Evolutionary conservation across 106 monocot genomes (phyloP).

Genomic region (Apostasia ramifera): DNA sequence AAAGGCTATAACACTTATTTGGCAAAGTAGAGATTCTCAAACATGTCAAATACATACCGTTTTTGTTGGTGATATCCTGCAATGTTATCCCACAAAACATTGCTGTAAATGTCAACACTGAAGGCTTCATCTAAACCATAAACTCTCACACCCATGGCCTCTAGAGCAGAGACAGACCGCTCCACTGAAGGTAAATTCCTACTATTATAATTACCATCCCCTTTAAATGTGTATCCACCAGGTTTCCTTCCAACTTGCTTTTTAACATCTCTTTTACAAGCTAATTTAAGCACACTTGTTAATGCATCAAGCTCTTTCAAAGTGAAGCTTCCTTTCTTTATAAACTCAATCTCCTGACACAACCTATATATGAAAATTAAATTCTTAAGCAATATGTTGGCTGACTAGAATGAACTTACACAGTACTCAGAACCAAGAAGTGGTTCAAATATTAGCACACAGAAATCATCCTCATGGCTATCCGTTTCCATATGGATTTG

Average conservation of each 20-base stretch:
- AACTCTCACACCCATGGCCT: slow-evolving; percentile 91
- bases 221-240: slow-evolving; percentile 23
- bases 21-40: too few relatives aligned
- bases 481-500: slow-evolving; percentile 1
- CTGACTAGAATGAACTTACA: slow-evolving; percentile 35
- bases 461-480: slow-evolving; percentile 46
- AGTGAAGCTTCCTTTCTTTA: slow-evolving; percentile 72
- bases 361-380: not conserved
- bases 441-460: slow-evolving; percentile 73
- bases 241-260: slow-evolving; percentile 27
- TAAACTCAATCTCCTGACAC: slow-evolving; percentile 84
- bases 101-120: slow-evolving; percentile 37
- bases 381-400: not conserved
- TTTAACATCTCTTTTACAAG: slow-evolving; percentile 33
- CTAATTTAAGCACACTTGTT: slow-evolving; percentile 54
- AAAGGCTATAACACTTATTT: too few relatives aligned
- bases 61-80: slow-evolving; percentile 97
- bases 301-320: slow-evolving; percentile 77
- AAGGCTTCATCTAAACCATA: slow-evolving; percentile 65
- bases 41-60: too few relatives aligned
- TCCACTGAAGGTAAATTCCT: slow-evolving; percentile 30
- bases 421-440: slow-evolving; percentile 60
- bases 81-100: slow-evolving; percentile 84
- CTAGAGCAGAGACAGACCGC: slow-evolving; percentile 60
- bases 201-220: slow-evolving; percentile 20